Conservation (phyloP, 2,329 filamentous ascomycete genomes). For the Apiospora marii region DNA sequence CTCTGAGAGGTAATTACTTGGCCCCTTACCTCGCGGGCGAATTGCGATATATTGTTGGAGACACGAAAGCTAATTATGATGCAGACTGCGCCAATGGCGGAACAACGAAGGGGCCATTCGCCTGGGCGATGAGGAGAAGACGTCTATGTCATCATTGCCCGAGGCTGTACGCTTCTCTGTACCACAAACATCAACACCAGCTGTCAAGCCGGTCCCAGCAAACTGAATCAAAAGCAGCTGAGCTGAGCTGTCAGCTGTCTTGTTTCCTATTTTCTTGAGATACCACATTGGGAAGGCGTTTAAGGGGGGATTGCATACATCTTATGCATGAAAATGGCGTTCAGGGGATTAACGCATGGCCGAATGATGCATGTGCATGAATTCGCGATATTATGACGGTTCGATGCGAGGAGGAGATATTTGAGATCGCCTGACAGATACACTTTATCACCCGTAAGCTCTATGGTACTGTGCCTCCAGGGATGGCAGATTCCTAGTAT, state of each 20-base stretch:
- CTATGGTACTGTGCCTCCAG: not conserved
- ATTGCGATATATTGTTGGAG: not conserved
- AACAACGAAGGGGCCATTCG: slow-evolving; percentile 34
- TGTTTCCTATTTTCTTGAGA: slow-evolving; percentile 23
- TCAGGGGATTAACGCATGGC: not conserved
- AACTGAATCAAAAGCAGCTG: not conserved
- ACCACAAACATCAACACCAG: slow-evolving; percentile 6
- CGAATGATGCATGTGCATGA: not conserved
- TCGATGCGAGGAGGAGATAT: not conserved
- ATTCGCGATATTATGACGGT: not conserved
- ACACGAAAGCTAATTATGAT: not conserved
- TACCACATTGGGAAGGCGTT: slow-evolving; percentile 24
- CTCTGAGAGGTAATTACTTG: slow-evolving; percentile 35
- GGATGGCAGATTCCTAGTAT: not conserved
- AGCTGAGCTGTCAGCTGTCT: not conserved
- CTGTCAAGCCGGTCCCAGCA: not conserved
- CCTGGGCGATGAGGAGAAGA: slow-evolving; percentile 33
- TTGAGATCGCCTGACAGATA: not conserved
- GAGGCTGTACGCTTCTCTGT: not conserved
- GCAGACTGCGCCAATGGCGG: slow-evolving; percentile 33
- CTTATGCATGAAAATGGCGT: not conserved
- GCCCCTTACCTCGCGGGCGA: not conserved
- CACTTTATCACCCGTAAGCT: not conserved
- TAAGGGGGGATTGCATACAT: not conserved
- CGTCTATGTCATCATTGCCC: not conserved